Conservation (phyloP, 2,329 filamentous ascomycete species). For the Penicillium paneum region DNA sequence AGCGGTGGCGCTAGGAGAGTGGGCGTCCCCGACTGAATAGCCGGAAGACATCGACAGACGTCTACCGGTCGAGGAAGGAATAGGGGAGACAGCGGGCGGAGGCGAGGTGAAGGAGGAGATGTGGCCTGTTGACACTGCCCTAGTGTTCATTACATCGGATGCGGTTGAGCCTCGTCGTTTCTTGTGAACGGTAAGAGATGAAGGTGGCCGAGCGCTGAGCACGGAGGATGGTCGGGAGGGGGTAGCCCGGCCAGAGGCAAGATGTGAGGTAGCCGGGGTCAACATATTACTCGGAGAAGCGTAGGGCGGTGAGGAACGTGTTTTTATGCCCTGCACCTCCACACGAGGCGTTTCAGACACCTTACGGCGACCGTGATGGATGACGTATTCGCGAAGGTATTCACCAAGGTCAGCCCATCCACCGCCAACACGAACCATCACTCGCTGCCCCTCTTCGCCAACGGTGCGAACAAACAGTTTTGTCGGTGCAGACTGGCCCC, state of each 20-base stretch:
- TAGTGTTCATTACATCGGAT: constrained; percentile 28
- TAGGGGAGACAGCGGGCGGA: constrained; percentile 12
- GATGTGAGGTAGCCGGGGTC: constrained; percentile 15
- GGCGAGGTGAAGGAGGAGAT: constrained; percentile 30
- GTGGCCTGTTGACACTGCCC: constrained; percentile 29
- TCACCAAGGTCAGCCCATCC: constrained; percentile 98
- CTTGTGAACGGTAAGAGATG: constrained; percentile 41
- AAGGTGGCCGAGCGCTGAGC: constrained; percentile 37
- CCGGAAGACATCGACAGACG: constrained; percentile 39
- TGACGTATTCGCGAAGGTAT: constrained; percentile 88
- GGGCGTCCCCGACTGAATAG: constrained; percentile 32
- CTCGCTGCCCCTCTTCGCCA: constrained; percentile 81
- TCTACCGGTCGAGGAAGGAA: constrained; percentile 25
- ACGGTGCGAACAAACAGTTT: constrained; percentile 93
- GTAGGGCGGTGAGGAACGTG: constrained; percentile 31
- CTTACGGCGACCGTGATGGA: constrained; percentile 77
- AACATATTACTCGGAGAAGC: constrained; percentile 27
- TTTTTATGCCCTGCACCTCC: constrained; percentile 52
- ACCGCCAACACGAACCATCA: constrained; percentile 96
- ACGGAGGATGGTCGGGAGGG: constrained; percentile 40
- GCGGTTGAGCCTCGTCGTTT: constrained; percentile 36
- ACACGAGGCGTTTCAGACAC: constrained; percentile 53
- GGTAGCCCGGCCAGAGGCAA: constrained; percentile 30
- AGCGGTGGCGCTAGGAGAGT: constrained; percentile 26
- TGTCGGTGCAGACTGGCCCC: constrained; percentile 80